Conservation (phyloP, 306 rosid genomes). For the Comarum palustre region DNA sequence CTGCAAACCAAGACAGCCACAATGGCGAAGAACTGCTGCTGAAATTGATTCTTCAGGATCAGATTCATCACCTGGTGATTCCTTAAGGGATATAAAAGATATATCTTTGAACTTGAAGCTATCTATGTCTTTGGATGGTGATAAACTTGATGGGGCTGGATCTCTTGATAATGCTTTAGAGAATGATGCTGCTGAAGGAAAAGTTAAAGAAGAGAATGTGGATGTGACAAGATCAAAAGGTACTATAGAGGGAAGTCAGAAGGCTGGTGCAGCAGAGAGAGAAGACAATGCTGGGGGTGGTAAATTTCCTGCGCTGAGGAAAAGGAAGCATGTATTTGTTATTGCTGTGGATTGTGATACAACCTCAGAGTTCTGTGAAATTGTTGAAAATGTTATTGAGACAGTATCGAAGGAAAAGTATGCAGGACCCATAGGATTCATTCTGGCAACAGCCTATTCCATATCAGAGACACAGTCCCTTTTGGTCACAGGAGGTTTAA, state of each 20-base stretch:
- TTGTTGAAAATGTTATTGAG: constrained; percentile 30
- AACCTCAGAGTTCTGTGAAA: constrained; percentile 29
- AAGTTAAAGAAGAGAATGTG: constrained; percentile 29
- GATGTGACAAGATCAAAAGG: constrained; percentile 35
- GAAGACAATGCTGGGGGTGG: constrained; percentile 24
- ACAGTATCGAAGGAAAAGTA: constrained; percentile 34
- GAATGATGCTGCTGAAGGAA: constrained; percentile 31
- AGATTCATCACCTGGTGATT: constrained; percentile 53
- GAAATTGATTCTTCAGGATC: constrained; percentile 31
- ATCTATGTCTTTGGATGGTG: constrained; percentile 49
- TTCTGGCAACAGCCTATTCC: constrained; percentile 41
- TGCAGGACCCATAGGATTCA: constrained; percentile 40
- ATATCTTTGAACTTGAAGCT: constrained; percentile 49
- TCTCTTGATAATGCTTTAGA: constrained; percentile 33
- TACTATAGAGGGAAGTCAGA: constrained; percentile 19
- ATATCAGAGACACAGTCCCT: constrained; percentile 40
- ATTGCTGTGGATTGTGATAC: constrained; percentile 44
- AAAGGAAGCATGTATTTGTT: constrained; percentile 38
- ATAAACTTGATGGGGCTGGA: constrained; percentile 30
- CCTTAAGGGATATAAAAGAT: constrained; percentile 56
- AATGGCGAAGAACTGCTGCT: constrained; percentile 41
- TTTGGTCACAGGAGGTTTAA: constrained; percentile 38
- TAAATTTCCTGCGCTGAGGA: constrained; percentile 38
- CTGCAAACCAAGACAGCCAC: constrained; percentile 60
- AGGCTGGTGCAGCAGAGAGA: constrained; percentile 26